These are phyloP conservation scores for Panicum miliaceum DNA, from an alignment of 176 grass and related monocot species.

Conservation along the genomic window DNA sequence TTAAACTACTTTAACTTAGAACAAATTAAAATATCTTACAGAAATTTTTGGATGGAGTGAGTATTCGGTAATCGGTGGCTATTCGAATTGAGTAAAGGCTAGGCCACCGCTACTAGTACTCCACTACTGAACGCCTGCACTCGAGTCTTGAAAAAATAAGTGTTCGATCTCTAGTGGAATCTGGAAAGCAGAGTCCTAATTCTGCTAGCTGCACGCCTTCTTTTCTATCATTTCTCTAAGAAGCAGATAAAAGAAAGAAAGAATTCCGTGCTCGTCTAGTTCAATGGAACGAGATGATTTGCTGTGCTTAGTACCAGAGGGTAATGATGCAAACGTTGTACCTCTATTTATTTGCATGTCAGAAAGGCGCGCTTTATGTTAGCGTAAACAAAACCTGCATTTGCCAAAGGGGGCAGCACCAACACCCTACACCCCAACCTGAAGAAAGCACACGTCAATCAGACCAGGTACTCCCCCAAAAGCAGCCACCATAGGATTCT, in stretches of 20 bases:
- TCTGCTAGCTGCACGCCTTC: not conserved
- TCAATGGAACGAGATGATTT: not conserved
- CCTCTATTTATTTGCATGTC: not conserved
- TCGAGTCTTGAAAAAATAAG: not conserved
- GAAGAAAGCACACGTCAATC: conserved; percentile 37
- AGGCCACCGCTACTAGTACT: not conserved
- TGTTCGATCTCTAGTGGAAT: not conserved
- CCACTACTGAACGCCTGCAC: not conserved
- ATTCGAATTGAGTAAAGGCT: conserved; percentile 14
- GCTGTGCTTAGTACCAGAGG: not conserved
- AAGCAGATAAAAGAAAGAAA: not conserved
- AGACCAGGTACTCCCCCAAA: not conserved
- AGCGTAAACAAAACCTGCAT: not conserved
- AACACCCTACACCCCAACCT: conserved; percentile 25
- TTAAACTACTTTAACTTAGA: no score
- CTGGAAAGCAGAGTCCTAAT: conserved; percentile 11
- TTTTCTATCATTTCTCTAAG: not conserved
- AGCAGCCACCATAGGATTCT: conserved; percentile 49
- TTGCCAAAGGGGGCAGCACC: not conserved
- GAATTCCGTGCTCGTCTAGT: not conserved
- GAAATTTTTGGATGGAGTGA: no score
- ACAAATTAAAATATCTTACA: no score
- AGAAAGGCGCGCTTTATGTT: not conserved
- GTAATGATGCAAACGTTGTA: conserved; percentile 14
- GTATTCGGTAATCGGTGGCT: conserved; percentile 8